A percentile compares a stretch with the other conserved stretches of the same genome.
Conservation (phyloP, 179 eudicot species). For the Beta macrorhiza region DNA sequence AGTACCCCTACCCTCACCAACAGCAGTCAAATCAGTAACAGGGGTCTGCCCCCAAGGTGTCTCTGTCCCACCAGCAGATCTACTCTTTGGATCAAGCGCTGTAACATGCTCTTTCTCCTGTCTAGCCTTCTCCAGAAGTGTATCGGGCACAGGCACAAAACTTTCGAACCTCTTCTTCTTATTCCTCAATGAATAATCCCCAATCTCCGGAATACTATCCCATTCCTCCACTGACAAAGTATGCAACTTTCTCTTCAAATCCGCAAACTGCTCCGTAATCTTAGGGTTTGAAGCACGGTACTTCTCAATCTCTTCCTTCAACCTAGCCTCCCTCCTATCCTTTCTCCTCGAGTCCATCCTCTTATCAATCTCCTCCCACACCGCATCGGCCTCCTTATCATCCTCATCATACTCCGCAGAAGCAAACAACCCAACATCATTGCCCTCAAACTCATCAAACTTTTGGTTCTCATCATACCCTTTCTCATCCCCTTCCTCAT, state of each 20-base stretch:
- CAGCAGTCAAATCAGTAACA: constrained; percentile 89
- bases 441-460: constrained; percentile 93
- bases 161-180: constrained; percentile 91
- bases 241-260: constrained; percentile 76
- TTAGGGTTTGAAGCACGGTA: constrained; percentile 84
- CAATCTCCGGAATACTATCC: constrained; percentile 89
- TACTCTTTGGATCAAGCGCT: constrained; percentile 84
- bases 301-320: constrained; percentile 88
- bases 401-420: constrained; percentile 92
- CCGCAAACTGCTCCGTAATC: constrained; percentile 90
- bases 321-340: constrained; percentile 85
- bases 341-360: constrained; percentile 88
- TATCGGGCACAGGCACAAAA: constrained; percentile 88
- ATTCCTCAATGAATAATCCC: constrained; percentile 84
- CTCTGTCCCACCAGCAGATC: constrained; percentile 81
- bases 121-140: constrained; percentile 87
- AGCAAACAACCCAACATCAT: constrained; percentile 89
- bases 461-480: constrained; percentile 88
- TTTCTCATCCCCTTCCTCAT: constrained; percentile 68
- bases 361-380: constrained; percentile 79
- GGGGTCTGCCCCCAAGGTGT: constrained; percentile 93
- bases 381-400: constrained; percentile 85
- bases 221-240: constrained; percentile 63
- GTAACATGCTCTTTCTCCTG: constrained; percentile 89
- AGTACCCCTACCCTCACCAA: constrained; percentile 94